Evolutionary conservation across 2,329 filamentous ascomycete species (phyloP).

Genomic region (Nigrospora sphaerica): DNA sequence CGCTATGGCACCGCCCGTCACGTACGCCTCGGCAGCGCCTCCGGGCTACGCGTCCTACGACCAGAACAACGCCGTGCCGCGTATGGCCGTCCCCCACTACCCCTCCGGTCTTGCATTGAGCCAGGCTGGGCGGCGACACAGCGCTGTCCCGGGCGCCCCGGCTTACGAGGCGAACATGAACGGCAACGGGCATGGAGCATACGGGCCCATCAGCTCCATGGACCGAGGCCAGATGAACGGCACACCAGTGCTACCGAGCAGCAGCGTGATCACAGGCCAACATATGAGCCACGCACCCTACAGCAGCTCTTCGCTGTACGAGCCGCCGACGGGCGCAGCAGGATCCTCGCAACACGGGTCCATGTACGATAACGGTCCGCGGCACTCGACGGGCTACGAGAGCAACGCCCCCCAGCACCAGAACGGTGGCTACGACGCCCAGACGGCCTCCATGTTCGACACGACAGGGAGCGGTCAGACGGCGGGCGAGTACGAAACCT

Average conservation of each 20-base stretch:
- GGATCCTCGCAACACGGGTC: neutral
- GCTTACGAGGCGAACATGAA: neutral
- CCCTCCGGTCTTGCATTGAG: neutral
- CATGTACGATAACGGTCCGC: neutral
- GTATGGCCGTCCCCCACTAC: neutral
- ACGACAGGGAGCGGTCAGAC: neutral
- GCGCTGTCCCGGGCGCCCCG: neutral
- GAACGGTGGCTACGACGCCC: neutral
- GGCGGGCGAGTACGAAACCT: neutral
- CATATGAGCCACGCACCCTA: neutral
- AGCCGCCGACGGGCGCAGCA: neutral
- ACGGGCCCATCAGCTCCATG: neutral
- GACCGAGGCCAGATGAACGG: neutral
- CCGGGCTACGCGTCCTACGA: neutral
- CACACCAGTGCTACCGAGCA: neutral
- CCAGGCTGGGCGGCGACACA: neutral
- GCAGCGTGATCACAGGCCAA: neutral
- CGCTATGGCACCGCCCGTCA: neutral
- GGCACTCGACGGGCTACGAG: neutral
- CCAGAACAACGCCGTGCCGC: neutral
- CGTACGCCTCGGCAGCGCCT: neutral
- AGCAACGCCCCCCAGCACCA: neutral
- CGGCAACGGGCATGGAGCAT: neutral
- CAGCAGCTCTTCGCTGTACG: neutral
- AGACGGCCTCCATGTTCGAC: constrained; percentile 1